Conservation (phyloP, 345 rosid species). For the Ricinus communis region DNA sequence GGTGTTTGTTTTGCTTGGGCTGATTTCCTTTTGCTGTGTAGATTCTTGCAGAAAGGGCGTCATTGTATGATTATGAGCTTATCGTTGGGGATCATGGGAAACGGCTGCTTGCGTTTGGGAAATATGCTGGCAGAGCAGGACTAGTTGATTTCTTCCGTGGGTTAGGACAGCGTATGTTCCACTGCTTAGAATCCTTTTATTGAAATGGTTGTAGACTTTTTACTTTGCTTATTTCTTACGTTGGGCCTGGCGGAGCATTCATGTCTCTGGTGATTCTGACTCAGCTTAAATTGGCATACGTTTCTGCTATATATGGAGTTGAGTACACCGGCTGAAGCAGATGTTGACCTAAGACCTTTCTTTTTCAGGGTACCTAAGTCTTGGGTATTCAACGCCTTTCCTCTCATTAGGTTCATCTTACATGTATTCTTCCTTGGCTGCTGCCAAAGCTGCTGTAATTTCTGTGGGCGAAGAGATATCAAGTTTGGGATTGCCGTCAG, state of each 20-base stretch:
- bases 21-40: conserved; percentile 24
- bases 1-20: neutral
- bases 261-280: too few species aligned
- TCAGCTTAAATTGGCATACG: too few species aligned
- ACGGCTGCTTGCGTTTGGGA: conserved; percentile 82
- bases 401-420: conserved; percentile 76
- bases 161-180: conserved; percentile 70
- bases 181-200: neutral
- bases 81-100: conserved; percentile 70
- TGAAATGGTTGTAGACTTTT: neutral
- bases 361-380: conserved; percentile 67
- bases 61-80: conserved; percentile 85
- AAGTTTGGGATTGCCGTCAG: conserved; percentile 68
- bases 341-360: neutral
- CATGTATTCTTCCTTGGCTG: conserved; percentile 81
- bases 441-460: conserved; percentile 83
- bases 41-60: conserved; percentile 69
- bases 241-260: neutral
- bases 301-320: too few species aligned
- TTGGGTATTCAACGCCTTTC: conserved; percentile 81
- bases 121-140: conserved; percentile 93
- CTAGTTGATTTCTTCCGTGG: conserved; percentile 76
- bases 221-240: neutral
- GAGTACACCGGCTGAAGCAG: neutral
- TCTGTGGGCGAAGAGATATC: conserved; percentile 86